Evolutionary conservation across 2,329 filamentous ascomycete species (phyloP), one percentile per base, ranked within the genome.

Genomic region (Cytospora leucostoma): DNA sequence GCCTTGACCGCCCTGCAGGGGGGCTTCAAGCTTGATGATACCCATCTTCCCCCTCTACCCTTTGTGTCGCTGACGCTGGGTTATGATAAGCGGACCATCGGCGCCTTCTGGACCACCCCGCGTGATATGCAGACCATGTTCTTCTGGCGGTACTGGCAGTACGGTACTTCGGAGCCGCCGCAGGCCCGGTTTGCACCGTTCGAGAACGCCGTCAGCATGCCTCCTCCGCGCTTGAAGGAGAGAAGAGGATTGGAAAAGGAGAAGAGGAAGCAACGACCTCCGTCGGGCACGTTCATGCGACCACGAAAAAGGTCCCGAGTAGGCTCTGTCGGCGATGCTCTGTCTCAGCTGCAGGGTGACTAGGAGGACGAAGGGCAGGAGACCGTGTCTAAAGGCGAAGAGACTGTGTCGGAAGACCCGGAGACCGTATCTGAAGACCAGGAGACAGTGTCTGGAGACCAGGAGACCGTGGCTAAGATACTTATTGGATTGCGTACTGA

Each of bases 81-180:
- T 12, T 10, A 1, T 21, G 61, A 60, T n/a, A 7, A 7, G n/a
- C 5, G 34, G 5, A 8, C 40, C 7, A 27, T 50, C 17, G 44
- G 32, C 12, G 32, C 34, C 27, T 10, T 15, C 13, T 33, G 10
- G 10, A 17, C 8, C n/a, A 7, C 6, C 21, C 13, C 10, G 13
- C 7, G 4, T 27, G 11, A 3, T 1, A 51, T 33, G 62, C 4
- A 21, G 32, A 47, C 32, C 7, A 47, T 63, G 3, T 53, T 57
- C 32, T 65, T 65, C 44, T 63, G 51, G 56, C 61, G 61, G 35
- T 62, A 44, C 17, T 65, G 59, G 59, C 49, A 55, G 10, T 19
- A 50, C 34, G 58, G 15, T 7, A n/a, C 7, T 1, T 17, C 38
- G n/a, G n/a, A 11, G 19, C n/a, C 11, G 15, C 38, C n/a, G 47